A percentile compares a stretch with the other conserved stretches of the same genome.
These are phyloP conservation scores for Kwoniella shivajii DNA, from an alignment of 1,284 basidiomycete species.

Conservation along the genomic window DNA sequence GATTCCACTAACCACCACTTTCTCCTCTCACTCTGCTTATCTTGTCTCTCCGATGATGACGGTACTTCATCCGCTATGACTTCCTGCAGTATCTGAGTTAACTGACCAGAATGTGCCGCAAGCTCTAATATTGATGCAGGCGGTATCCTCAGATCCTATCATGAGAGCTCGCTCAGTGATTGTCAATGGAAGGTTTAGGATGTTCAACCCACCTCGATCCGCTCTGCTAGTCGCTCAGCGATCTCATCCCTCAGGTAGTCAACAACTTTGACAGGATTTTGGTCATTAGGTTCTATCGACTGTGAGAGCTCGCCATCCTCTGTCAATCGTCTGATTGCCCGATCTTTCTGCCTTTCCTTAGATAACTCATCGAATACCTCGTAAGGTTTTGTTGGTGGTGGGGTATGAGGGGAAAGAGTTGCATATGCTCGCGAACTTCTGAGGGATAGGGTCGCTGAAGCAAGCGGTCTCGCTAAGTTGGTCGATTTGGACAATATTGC, in stretches of 20 bases:
- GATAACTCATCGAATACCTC: conserved; percentile 84
- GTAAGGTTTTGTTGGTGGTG: conserved; percentile 59
- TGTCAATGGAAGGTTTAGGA: not conserved
- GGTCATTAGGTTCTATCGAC: not conserved
- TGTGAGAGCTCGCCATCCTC: conserved; percentile 55
- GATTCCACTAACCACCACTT: conserved; percentile 74
- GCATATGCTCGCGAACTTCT: conserved; percentile 33
- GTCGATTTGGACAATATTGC: no score
- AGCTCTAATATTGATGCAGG: conserved; percentile 83
- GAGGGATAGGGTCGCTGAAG: no score
- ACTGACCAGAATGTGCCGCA: conserved; percentile 91
- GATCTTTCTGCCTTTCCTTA: conserved; percentile 81
- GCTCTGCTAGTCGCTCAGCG: conserved; percentile 85
- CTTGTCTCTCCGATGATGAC: conserved; percentile 10
- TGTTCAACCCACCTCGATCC: conserved; percentile 71
- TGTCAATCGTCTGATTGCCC: conserved; percentile 65
- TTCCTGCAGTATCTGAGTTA: conserved; percentile 78
- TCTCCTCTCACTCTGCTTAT: conserved; percentile 19
- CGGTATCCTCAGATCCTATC: conserved; percentile 84
- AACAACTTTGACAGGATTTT: conserved; percentile 60
- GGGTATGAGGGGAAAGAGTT: conserved; percentile 45
- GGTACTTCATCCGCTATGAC: conserved; percentile 69
- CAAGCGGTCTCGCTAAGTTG: no score
- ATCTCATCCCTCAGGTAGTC: conserved; percentile 93
- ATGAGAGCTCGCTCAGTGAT: not conserved